Percentiles rank a stretch among this genome's conserved stretches.
Evolutionary conservation across 441 rosid genomes (phyloP).

Genomic region (Arabidopsis lyrata): DNA sequence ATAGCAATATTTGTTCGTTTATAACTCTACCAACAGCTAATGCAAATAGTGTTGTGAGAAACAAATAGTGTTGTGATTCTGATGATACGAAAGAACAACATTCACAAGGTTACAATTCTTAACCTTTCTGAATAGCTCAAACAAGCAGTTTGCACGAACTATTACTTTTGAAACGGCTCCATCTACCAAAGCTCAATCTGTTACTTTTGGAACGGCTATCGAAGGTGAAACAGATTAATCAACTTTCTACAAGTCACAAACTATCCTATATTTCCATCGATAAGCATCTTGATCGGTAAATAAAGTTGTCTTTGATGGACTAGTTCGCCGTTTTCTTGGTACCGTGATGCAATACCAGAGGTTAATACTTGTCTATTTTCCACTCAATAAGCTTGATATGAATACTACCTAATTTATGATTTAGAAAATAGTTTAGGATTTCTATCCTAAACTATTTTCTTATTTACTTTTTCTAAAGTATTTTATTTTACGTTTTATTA

Average conservation of each 20-base stretch:
- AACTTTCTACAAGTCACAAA: slow-evolving; percentile 44
- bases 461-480: too few species aligned
- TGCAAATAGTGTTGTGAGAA: slow-evolving; percentile 55
- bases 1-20: slow-evolving; percentile 59
- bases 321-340: slow-evolving; percentile 79
- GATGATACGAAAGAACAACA: slow-evolving; percentile 50
- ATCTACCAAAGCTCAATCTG: slow-evolving; percentile 38
- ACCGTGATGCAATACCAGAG: slow-evolving; percentile 86
- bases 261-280: slow-evolving; percentile 86
- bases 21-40: slow-evolving; percentile 52
- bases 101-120: slow-evolving; percentile 79
- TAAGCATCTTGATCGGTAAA: slow-evolving; percentile 86
- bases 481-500: too few species aligned
- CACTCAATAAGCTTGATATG: neutral
- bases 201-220: slow-evolving; percentile 33
- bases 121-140: slow-evolving; percentile 76
- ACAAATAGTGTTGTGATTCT: slow-evolving; percentile 44
- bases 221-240: slow-evolving; percentile 39
- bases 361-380: slow-evolving; percentile 49
- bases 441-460: too few species aligned
- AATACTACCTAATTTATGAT: too few species aligned
- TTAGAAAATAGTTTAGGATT: too few species aligned
- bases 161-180: neutral
- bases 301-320: slow-evolving; percentile 69
- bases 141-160: slow-evolving; percentile 43